A percentile compares a stretch with the other conserved stretches of the same genome.
Conservation (phyloP, 2,329 filamentous ascomycete genomes). For the Cadophora luteo-olivacea region DNA sequence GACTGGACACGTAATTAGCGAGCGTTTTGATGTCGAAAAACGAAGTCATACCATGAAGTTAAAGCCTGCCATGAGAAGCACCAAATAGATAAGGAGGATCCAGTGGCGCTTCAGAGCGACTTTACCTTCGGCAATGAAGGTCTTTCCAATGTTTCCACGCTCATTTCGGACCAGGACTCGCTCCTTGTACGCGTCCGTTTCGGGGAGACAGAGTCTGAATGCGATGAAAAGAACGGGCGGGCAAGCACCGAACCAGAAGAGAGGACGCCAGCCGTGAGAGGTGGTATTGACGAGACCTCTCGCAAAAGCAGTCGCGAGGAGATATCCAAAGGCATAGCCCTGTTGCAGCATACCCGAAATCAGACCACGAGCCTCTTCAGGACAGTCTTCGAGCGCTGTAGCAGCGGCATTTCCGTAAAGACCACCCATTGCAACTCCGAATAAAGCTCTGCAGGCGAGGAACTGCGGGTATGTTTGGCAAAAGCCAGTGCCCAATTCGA, state of each 20-base stretch:
- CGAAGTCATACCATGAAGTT: constrained; percentile 84
- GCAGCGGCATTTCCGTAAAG: constrained; percentile 80
- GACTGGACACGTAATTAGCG: constrained; percentile 26
- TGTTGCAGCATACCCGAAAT: constrained; percentile 86
- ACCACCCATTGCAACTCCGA: constrained; percentile 84
- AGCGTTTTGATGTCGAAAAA: constrained; percentile 52
- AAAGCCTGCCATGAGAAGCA: constrained; percentile 88
- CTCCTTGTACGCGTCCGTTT: constrained; percentile 77
- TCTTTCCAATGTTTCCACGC: constrained; percentile 65
- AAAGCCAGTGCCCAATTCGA: constrained; percentile 81
- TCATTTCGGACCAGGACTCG: constrained; percentile 68
- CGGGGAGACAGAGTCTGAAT: constrained; percentile 78
- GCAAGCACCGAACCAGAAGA: constrained; percentile 89
- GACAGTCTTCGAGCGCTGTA: constrained; percentile 72
- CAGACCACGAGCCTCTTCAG: constrained; percentile 65
- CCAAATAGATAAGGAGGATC: constrained; percentile 80
- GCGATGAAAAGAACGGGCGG: constrained; percentile 82
- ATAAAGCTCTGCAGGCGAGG: constrained; percentile 75
- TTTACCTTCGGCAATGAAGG: constrained; percentile 79
- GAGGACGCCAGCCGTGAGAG: constrained; percentile 78
- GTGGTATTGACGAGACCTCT: constrained; percentile 78
- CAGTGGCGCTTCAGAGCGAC: constrained; percentile 81
- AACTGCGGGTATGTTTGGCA: constrained; percentile 70
- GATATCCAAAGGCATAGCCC: constrained; percentile 81
- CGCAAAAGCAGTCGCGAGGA: constrained; percentile 73